Base-by-base conservation (phyloP, 306 rosid species). In the Hippophae rhamnoides region DNA sequence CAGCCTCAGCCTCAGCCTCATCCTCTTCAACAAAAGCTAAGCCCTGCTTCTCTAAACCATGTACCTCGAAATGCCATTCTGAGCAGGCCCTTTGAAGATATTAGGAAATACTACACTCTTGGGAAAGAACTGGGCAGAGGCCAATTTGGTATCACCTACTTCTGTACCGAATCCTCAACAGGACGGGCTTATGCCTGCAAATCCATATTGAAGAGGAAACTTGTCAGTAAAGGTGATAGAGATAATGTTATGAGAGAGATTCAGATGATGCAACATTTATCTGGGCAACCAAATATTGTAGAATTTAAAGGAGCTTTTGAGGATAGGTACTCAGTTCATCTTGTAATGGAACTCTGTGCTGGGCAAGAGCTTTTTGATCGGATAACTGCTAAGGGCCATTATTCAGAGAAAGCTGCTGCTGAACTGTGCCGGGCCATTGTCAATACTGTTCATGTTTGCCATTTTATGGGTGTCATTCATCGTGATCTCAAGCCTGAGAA, bases 401-500 rank as follows among this genome's bases (percentile, higher is more conserved):
- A 90, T 56, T 90, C 97, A 0, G 97, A 90, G 82, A 73, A 85
- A 44, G 95, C 89, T 31, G 97, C 97, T 1, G 86, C 95, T 0
- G 75, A 74, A 0, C 69, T 86, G 62, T 83, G 88, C 61, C 65
- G 95, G 43, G 77, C 80, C 57, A 76, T 86, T 58, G 95, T 81
- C 6, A 89, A 86, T 65, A 93, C 84, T 67, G 95, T 89, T 13
- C 95, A 89, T 43, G 82, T 86, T 60, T 89, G 95, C 48, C 92
- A 86, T 52, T 76, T 89, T 54, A 89, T 89, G 97, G 97, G 95
- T 9, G 95, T 89, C 13, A 48, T 89, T 81, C 97, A 89, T 58
- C 92, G 97, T 0, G 97, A 89, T 80, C 81, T 89, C 40, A 89
- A 89, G 87, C 97, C 97, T 0, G 93, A 89, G 73, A 89, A 89